These are phyloP conservation scores for Castanea mollissima DNA, from an alignment of 306 rosid genomes.

Conservation along the genomic window DNA sequence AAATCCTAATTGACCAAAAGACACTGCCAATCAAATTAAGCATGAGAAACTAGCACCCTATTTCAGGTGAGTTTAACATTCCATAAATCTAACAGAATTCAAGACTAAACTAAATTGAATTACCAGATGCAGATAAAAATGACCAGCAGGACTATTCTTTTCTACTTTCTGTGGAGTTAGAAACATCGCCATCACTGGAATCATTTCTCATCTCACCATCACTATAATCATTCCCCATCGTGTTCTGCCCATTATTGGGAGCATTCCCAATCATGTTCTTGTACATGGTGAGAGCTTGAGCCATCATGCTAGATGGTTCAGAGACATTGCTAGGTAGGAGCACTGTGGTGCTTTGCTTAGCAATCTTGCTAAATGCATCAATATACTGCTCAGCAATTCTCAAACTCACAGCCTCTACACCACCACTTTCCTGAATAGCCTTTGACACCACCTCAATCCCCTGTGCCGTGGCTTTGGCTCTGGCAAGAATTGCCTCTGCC, in stretches of 20 bases:
- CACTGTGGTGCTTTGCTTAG: no score
- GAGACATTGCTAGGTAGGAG: no score
- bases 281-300: neutral
- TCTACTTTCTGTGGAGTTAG: neutral
- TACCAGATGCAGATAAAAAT: neutral
- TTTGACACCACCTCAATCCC: no score
- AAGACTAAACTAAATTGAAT: neutral
- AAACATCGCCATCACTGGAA: neutral
- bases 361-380: neutral
- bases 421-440: no score
- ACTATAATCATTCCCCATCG: no score
- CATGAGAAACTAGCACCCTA: neutral
- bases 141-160: neutral
- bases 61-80: no score
- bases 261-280: neutral
- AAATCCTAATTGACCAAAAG: neutral
- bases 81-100: neutral
- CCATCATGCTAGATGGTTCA: no score
- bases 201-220: no score
- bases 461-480: no score
- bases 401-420: neutral
- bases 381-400: neutral
- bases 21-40: neutral
- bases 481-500: no score
- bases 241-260: no score